A percentile compares a stretch with the other conserved stretches of the same genome.
Conservation (phyloP, 2,329 filamentous ascomycete species). For the Scedosporium dehoogii region DNA sequence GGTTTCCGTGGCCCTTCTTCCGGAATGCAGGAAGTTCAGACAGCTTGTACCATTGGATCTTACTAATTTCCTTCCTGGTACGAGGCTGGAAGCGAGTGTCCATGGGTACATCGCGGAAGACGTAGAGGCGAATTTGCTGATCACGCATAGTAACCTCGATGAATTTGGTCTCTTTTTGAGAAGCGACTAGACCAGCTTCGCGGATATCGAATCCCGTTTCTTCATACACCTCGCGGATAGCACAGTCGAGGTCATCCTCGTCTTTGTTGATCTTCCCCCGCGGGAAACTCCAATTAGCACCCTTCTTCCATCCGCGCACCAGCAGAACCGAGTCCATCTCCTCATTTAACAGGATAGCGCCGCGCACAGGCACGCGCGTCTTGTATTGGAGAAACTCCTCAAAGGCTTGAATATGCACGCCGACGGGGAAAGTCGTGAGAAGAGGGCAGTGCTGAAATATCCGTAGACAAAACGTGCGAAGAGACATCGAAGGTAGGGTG, state of each 20-base stretch:
- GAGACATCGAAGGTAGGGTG: conserved; percentile 70
- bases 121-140: conserved; percentile 85
- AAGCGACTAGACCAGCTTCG: conserved; percentile 64
- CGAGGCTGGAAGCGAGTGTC: conserved; percentile 81
- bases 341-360: conserved; percentile 85
- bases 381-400: conserved; percentile 93
- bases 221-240: conserved; percentile 87
- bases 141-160: conserved; percentile 87
- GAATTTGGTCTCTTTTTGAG: conserved; percentile 63
- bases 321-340: conserved; percentile 90
- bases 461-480: conserved; percentile 76
- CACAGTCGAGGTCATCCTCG: conserved; percentile 87
- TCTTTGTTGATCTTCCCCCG: conserved; percentile 97
- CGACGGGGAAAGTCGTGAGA: conserved; percentile 67
- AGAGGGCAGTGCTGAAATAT: conserved; percentile 94
- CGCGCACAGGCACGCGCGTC: conserved; percentile 83
- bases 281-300: conserved; percentile 92
- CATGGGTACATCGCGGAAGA: conserved; percentile 81
- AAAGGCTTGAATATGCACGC: conserved; percentile 73
- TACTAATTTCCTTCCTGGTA: conserved; percentile 95
- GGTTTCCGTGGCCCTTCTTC: conserved; percentile 49
- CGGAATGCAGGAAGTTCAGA: conserved; percentile 77
- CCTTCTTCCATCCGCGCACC: conserved; percentile 97
- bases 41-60: conserved; percentile 89
- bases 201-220: conserved; percentile 86